Conservation (phyloP, 345 rosid genomes). For the Syzygium jambos region DNA sequence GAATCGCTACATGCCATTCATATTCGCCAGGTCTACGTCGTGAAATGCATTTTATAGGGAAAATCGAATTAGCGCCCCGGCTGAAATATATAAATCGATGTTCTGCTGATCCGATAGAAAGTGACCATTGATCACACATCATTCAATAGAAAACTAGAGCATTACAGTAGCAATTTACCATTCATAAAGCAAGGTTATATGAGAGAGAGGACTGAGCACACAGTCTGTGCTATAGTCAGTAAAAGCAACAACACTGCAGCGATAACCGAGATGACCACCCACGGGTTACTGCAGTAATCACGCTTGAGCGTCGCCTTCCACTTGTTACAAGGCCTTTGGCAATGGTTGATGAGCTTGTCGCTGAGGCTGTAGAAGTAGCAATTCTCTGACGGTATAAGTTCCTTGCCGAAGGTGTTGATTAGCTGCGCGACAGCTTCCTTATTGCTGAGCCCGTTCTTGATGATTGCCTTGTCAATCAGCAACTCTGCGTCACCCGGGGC, state of each 20-base stretch:
- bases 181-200: neutral
- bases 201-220: neutral
- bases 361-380: neutral
- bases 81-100: neutral
- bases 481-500: neutral
- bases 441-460: neutral
- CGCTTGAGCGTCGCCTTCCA: neutral
- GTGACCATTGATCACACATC: neutral
- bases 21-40: too few species aligned
- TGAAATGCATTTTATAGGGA: neutral
- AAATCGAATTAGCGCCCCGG: too few species aligned
- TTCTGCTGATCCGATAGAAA: neutral
- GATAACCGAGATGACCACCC: conserved; percentile 2
- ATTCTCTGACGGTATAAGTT: too few species aligned
- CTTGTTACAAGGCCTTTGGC: neutral
- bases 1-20: neutral
- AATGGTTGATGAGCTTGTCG: neutral
- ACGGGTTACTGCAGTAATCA: conserved; percentile 8
- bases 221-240: neutral
- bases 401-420: neutral
- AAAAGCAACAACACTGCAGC: neutral
- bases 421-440: neutral
- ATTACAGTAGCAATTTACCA: neutral
- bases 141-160: neutral
- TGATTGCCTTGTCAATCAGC: neutral